These are phyloP conservation scores for Auriculariales sp. DNA, from an alignment of 768 basidiomycete genomes.

Conservation along the genomic window DNA sequence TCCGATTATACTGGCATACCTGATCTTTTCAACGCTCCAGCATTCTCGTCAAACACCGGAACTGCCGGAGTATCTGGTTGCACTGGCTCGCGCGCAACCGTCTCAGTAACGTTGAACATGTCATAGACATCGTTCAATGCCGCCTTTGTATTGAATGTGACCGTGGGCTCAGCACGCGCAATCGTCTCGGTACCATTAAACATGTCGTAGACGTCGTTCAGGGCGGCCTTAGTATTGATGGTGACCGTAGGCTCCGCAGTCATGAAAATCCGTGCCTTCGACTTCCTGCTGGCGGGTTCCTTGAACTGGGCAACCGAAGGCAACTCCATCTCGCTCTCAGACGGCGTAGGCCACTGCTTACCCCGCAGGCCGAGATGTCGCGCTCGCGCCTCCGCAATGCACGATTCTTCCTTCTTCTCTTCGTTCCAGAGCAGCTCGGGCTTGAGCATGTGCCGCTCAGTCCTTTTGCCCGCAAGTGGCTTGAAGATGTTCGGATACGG, in stretches of 20 bases:
- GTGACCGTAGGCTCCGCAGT: conserved; percentile 73
- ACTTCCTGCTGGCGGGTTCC: conserved; percentile 38
- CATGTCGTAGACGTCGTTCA: conserved; percentile 90
- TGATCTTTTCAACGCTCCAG: background rate
- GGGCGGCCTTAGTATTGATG: conserved; percentile 91
- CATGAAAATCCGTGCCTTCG: conserved; percentile 22
- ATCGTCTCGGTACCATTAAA: conserved; percentile 88
- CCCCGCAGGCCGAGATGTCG: conserved; percentile 69
- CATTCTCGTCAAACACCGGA: background rate
- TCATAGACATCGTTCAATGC: conserved; percentile 88
- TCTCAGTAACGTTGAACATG: conserved; percentile 92
- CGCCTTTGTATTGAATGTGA: conserved; percentile 95
- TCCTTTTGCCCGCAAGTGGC: conserved; percentile 54
- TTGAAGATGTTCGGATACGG: conserved; percentile 65
- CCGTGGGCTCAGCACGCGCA: conserved; percentile 52
- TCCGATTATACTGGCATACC: background rate
- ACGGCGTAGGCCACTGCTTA: conserved; percentile 71
- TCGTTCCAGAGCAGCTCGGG: conserved; percentile 52
- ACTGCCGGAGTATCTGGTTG: conserved; percentile 23
- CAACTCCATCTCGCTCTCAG: conserved; percentile 9
- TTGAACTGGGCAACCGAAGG: conserved; percentile 38
- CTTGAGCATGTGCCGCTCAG: conserved; percentile 57
- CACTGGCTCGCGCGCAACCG: too few species aligned
- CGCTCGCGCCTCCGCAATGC: conserved; percentile 71
- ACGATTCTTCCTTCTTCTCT: conserved; percentile 68